Evolutionary conservation across 1,284 basidiomycete species (phyloP), one percentile per base, ranked within the genome.

Genomic region (Athelia psychrophila): DNA sequence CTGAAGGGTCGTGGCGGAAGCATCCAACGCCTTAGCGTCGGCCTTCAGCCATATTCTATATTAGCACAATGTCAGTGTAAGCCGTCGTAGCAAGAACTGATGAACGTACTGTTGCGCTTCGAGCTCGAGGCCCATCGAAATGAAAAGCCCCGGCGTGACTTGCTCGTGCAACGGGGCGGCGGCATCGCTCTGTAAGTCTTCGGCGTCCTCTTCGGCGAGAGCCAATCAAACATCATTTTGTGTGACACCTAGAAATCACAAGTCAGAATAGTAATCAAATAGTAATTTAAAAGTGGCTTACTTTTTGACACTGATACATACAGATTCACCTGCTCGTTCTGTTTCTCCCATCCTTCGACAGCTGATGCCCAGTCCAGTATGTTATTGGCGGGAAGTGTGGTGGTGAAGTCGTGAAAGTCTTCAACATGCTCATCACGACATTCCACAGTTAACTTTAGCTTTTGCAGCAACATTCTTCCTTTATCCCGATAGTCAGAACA

Each of bases 101-200:
- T 12, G 12, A 12, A 51, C 50, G 2, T 51, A 62, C 62, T 58
- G 56, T 30, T 58, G 51, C 4, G 54, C 55, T 40, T 63, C 60
- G 1, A 64, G 36, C 15, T 64, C 62, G 1, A 64, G 25, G 8
- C 60, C 60, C 2, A 54, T 30, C 13, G 49, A 44, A 3, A 64
- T 3, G 44, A 64, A 60, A 0, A 48, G 44, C 8, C 25, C 47
- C 1, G 54, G 50, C 1, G 59, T 25, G 2, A 54, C 48, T 10
- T 15, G 10, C 4, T 58, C 52, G 32, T 57, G 53, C 1, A 45
- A 48, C 2, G 51, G 44, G 2, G 52, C 8, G 0, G 19, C 40
- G 12, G 51, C 52, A 2, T 27, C 22, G 2, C 49, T 44, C 53
- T 25, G 33, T 10, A 35, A n/a, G n/a, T 35, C 33, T 12, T 10